Percentiles rank a stretch among this genome's conserved stretches.
Evolutionary conservation across 257 asterid genomes (phyloP).

Genomic region (Solanum pinnatisectum): DNA sequence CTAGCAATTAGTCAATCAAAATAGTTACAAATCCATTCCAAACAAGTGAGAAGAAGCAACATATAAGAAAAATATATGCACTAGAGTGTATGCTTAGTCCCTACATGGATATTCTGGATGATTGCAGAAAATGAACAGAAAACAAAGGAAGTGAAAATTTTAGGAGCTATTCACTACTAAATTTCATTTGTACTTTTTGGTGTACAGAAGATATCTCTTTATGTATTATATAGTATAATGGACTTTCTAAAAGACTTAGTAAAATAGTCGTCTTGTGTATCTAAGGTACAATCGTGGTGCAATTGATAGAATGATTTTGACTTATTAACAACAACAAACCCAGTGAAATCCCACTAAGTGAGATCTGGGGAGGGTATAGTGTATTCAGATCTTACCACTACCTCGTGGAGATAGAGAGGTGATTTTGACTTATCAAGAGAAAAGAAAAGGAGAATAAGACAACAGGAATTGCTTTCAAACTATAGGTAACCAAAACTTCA

Average conservation of each 20-base stretch:
- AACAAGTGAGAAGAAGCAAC: neutral
- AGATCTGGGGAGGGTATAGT: no score
- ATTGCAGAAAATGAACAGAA: neutral
- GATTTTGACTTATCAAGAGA: neutral
- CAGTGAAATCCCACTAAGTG: no score
- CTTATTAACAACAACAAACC: no score
- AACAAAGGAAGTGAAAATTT: neutral
- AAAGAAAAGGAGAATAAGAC: neutral
- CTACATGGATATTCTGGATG: neutral
- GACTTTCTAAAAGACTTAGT: neutral
- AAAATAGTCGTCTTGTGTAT: neutral
- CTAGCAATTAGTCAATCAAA: conserved; percentile 19
- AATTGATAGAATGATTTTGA: neutral
- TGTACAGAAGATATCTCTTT: neutral
- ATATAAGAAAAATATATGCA: neutral
- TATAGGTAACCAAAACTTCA: neutral
- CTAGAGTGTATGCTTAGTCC: neutral
- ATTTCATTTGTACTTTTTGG: neutral
- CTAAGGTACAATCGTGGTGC: neutral
- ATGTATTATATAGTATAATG: neutral
- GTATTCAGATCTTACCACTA: no score
- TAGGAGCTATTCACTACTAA: neutral
- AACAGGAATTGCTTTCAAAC: neutral
- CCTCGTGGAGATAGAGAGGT: no score
- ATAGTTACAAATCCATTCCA: neutral